Evolutionary conservation across 1,139 yeast species (phyloP).

Genomic region (Diutina sp.): DNA sequence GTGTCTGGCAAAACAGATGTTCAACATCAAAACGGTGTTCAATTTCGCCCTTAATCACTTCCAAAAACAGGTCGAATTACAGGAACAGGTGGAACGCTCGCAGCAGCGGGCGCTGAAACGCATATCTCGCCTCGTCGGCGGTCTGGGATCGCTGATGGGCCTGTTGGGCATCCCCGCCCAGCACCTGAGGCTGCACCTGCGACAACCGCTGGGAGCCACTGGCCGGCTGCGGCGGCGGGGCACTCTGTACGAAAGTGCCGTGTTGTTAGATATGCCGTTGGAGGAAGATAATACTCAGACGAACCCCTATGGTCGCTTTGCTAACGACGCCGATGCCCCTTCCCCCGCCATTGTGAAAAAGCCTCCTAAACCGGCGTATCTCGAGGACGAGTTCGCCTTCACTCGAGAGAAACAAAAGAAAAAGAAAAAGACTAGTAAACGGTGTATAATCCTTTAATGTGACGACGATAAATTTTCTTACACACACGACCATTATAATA

Average conservation of each 20-base stretch:
- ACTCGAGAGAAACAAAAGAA: not conserved
- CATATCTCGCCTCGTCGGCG: constrained; percentile 18
- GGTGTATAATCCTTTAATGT: not conserved
- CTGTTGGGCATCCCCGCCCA: not conserved
- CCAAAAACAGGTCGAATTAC: constrained; percentile 20
- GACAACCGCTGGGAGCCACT: not conserved
- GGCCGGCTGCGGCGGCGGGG: not conserved
- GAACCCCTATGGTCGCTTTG: constrained; percentile 1
- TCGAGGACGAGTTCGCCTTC: not conserved
- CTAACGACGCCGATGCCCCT: not conserved
- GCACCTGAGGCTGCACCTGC: not conserved
- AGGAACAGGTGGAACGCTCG: constrained; percentile 23
- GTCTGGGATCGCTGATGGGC: constrained; percentile 3
- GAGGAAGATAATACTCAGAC: not conserved
- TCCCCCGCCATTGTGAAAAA: not conserved
- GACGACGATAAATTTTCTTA: not conserved
- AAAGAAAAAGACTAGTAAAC: not conserved
- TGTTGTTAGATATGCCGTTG: not conserved
- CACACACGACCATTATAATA: not conserved
- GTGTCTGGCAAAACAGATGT: constrained; percentile 64
- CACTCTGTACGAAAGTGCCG: not conserved
- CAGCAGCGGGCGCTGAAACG: constrained; percentile 15
- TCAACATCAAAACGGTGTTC: constrained; percentile 57
- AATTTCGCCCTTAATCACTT: constrained; percentile 34
- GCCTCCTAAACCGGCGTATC: not conserved